A percentile compares a stretch with the other conserved stretches of the same genome.
phyloP scores from a whole-genome alignment of 225 moss, liverwort and hornwort species.

The Thuidium tamariscinum region DNA sequence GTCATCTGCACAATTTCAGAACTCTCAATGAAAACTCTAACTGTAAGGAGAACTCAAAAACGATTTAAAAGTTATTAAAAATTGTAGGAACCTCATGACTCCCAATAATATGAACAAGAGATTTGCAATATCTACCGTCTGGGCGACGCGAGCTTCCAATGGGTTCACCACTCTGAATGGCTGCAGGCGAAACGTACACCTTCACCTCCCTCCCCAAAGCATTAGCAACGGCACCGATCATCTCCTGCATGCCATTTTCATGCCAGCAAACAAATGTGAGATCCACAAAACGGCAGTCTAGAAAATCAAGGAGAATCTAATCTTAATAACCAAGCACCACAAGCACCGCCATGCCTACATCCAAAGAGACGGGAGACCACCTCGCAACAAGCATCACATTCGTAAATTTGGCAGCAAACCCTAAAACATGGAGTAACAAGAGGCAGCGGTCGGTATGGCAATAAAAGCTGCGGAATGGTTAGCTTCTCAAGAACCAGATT shows the following conservation, averaged over 20 bases:
- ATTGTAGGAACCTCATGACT: not conserved
- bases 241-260: slow-evolving; percentile 23
- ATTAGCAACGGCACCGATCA: slow-evolving; percentile 28
- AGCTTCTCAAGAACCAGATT: not conserved
- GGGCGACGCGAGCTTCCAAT: slow-evolving; percentile 16
- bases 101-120: not conserved
- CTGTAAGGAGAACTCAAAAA: not conserved
- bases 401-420: not conserved
- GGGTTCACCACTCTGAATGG: slow-evolving; percentile 16
- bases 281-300: not conserved
- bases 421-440: not conserved
- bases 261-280: not conserved
- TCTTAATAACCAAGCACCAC: not conserved
- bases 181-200: slow-evolving; percentile 42
- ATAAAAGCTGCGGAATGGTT: not conserved
- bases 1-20: slow-evolving; percentile 35
- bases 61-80: not conserved
- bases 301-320: not conserved
- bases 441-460: not conserved
- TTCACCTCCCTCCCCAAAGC: slow-evolving; percentile 41
- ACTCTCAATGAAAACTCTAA: not conserved
- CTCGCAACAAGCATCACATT: not conserved
- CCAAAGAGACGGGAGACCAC: not conserved
- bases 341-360: not conserved
- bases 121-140: slow-evolving; percentile 5